Percentiles rank a stretch among this genome's conserved stretches.
phyloP scores from a whole-genome alignment of 441 rosid genomes.

The Mallotus repandus region DNA sequence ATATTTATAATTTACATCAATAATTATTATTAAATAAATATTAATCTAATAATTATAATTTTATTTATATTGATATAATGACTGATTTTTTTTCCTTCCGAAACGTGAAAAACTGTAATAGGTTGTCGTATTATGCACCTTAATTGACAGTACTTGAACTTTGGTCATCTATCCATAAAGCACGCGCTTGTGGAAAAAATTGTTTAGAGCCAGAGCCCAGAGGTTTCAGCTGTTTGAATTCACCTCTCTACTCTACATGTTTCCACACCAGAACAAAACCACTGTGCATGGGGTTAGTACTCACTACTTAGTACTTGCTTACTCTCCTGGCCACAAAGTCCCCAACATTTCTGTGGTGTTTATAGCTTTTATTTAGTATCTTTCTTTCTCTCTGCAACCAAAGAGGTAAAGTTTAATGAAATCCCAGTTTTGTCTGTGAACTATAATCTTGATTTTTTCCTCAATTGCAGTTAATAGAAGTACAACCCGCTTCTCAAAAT shows the following conservation, averaged over 20 bases:
- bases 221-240: too few relatives aligned
- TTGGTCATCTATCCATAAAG: too few relatives aligned
- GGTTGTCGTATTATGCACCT: too few relatives aligned
- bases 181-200: too few relatives aligned
- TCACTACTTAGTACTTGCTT: background rate
- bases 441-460: background rate
- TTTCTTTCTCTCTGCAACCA: background rate
- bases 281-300: background rate
- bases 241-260: background rate
- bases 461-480: background rate
- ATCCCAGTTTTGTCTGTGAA: background rate
- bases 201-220: too few relatives aligned
- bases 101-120: too few relatives aligned
- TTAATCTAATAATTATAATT: too few relatives aligned
- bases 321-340: background rate
- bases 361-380: background rate
- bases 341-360: slow-evolving; percentile 15
- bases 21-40: too few relatives aligned
- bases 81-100: too few relatives aligned
- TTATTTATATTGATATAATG: too few relatives aligned
- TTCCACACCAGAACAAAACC: slow-evolving; percentile 3
- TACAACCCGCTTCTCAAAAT: slow-evolving; percentile 7
- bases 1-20: too few relatives aligned
- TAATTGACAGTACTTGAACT: too few relatives aligned
- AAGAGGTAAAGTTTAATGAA: background rate